Evolutionary conservation across 192 early-diverging fungal species (phyloP).

Genomic region (Coemansia sp.): DNA sequence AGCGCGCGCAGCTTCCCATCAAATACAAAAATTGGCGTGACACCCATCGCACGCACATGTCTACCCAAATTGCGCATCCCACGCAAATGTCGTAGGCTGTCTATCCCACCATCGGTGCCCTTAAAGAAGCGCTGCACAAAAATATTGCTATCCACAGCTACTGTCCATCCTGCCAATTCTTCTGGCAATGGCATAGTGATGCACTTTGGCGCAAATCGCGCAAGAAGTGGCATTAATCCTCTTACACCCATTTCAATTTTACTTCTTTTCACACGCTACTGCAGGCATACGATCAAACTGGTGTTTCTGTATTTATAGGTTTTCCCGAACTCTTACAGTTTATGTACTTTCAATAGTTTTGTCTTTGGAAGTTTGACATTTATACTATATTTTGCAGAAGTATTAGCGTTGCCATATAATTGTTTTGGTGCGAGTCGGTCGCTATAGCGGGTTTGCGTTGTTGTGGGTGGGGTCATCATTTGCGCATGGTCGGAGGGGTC

Average conservation of each 20-base stretch:
- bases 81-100: conserved; percentile 55
- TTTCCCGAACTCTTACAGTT: background rate
- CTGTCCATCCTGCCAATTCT: conserved; percentile 41
- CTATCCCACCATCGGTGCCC: conserved; percentile 38
- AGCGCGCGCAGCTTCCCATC: conserved; percentile 56
- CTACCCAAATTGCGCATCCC: conserved; percentile 61
- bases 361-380: background rate
- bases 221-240: conserved; percentile 55
- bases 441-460: too few species aligned
- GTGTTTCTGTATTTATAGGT: background rate
- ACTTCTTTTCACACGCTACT: background rate
- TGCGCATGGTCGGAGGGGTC: too few species aligned
- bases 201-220: conserved; percentile 53
- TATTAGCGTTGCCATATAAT: too few species aligned
- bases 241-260: conserved; percentile 56
- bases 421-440: too few species aligned
- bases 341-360: background rate
- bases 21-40: conserved; percentile 71
- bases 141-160: conserved; percentile 59
- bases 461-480: too few species aligned
- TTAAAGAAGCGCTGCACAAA: conserved; percentile 59
- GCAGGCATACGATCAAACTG: background rate
- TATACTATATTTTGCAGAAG: too few species aligned
- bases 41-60: conserved; percentile 51
- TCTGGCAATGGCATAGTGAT: conserved; percentile 35